A percentile compares a stretch with the other conserved stretches of the same genome.
Evolutionary conservation across 176 grass and related monocot species (phyloP).

Genomic region (barley (Hordeum vulgare)): DNA sequence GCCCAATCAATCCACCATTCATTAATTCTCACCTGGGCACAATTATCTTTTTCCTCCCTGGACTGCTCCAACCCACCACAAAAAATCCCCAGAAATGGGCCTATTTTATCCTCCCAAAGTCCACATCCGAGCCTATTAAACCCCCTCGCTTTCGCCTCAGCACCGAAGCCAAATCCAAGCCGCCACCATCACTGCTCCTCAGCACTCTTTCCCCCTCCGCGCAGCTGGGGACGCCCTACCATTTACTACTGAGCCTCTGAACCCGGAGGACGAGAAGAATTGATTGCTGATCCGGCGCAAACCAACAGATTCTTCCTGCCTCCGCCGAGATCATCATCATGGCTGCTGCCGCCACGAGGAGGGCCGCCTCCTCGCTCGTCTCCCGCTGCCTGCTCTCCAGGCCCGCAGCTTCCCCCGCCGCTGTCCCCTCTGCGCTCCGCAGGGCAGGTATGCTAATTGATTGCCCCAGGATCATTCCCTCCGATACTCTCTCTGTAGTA

Average conservation of each 20-base stretch:
- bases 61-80: not conserved
- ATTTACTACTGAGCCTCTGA: not conserved
- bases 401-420: not conserved
- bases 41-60: too few relatives aligned
- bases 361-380: conserved; percentile 55
- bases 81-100: not conserved
- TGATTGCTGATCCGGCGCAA: not conserved
- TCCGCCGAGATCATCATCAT: not conserved
- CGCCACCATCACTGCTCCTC: not conserved
- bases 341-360: conserved; percentile 21
- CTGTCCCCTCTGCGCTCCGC: conserved; percentile 30
- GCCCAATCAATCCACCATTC: too few relatives aligned
- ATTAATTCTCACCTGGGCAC: too few relatives aligned
- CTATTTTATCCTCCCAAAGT: not conserved
- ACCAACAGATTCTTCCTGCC: conserved; percentile 22
- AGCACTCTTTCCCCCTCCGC: not conserved
- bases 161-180: not conserved
- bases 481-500: too few relatives aligned
- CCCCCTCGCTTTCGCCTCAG: not conserved
- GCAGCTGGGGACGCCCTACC: not conserved
- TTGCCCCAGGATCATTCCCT: not conserved
- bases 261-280: not conserved
- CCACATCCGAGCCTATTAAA: not conserved
- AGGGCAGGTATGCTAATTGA: conserved; percentile 23
- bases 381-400: conserved; percentile 48